Base-by-base conservation (phyloP, 257 asterid genomes). In the Fraxinus excelsior region DNA sequence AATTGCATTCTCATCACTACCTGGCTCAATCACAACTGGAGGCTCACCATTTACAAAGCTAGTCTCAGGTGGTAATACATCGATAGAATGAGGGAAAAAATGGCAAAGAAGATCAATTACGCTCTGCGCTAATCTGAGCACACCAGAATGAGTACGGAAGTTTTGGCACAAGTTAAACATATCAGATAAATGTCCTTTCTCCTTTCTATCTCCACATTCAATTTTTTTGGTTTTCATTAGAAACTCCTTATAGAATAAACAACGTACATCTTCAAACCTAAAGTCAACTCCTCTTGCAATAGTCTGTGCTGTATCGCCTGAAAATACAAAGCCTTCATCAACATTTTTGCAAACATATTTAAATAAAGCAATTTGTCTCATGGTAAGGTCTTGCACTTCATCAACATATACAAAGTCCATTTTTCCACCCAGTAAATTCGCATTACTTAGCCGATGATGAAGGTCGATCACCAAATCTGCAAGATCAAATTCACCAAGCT, bases 251-350 rank as follows among this genome's bases (percentile, higher is more conserved):
- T 91, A 91, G 81, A 89, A 91, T 79, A 91, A 79, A 28, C 89
- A 86, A 32, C 90, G 53, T 29, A 91, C 87, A 78, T 89, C 96
- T 82, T 91, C 90, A 68, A 91, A 91, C 68, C 94, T 73, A 69
- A 91, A 91, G 82, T 91, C 94, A 32, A 89, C 77, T 67, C 94
- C 94, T 67, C 91, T 81, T 0, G 94, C 94, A 78, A 91, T 89
- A 0, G 95, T 91, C 9, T 91, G 97, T 1, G 94, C 94, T 3
- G 96, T 91, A 69, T 91, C 96, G 16, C 94, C 94, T n/a, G 87
- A 88, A 75, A 91, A 91, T n/a, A 85, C 90, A 72, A 88, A 91
- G 0, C 96, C 96, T 37, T 87, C 92, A 4, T 89, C 90, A 7
- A 87, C 83, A 77, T 91, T 91, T 32, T 70, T 81, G 84, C 96